Percentiles rank a stretch among this genome's conserved stretches.
These are phyloP conservation scores for Puccinia novopanici DNA, from an alignment of 1,284 basidiomycete genomes.

Conservation along the genomic window DNA sequence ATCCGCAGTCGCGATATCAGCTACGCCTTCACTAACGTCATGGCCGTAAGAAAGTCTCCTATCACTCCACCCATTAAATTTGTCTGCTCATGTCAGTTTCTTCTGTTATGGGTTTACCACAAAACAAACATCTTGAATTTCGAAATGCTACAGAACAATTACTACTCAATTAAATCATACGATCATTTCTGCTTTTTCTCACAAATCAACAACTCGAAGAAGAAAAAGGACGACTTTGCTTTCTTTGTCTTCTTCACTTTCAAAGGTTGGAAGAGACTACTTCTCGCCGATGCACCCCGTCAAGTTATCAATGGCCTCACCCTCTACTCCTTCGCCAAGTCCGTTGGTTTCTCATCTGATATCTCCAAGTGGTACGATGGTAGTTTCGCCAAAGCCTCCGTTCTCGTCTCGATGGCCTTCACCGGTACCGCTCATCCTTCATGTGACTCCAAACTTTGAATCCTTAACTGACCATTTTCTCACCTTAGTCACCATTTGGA, in stretches of 20 bases:
- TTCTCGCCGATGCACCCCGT: constrained; percentile 91
- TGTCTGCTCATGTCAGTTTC: no score
- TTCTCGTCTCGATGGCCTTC: constrained; percentile 78
- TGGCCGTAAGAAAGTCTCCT: constrained; percentile 72
- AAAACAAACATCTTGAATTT: no score
- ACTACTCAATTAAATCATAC: constrained; percentile 71
- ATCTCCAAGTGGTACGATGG: constrained; percentile 68
- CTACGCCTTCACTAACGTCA: constrained; percentile 93
- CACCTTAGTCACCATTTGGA: constrained; percentile 72
- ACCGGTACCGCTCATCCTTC: constrained; percentile 61
- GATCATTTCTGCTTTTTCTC: constrained; percentile 98
- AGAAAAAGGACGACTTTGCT: constrained; percentile 93
- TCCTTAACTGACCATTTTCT: no score
- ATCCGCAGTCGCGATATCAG: constrained; percentile 92
- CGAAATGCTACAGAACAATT: no score
- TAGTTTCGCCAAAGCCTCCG: constrained; percentile 54
- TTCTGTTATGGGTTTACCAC: no score
- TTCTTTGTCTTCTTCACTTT: constrained; percentile 99
- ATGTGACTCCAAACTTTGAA: no score
- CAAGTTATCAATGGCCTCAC: constrained; percentile 94
- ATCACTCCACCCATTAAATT: no score
- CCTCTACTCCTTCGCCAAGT: constrained; percentile 84
- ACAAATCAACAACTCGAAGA: constrained; percentile 91
- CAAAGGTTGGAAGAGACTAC: constrained; percentile 97
- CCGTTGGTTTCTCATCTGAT: constrained; percentile 68